These are phyloP conservation scores for Rhodomyrtus psidioides DNA, from an alignment of 441 rosid genomes.

Conservation along the genomic window DNA sequence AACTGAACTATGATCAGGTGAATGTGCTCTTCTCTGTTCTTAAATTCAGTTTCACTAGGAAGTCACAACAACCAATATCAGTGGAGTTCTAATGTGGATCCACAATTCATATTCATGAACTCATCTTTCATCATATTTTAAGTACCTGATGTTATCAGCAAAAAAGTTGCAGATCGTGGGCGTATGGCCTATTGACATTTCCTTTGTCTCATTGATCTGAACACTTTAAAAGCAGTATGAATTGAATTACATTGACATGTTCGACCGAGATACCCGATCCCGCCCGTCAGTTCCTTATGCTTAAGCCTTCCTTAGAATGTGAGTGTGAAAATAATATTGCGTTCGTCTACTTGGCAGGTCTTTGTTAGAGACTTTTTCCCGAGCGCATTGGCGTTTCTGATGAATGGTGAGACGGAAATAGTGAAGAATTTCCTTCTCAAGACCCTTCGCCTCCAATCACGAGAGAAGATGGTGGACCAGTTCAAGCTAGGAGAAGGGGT, in stretches of 20 bases:
- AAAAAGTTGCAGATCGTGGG: background rate
- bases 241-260: background rate
- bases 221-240: background rate
- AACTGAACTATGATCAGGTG: conserved; percentile 91
- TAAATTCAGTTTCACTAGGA: background rate
- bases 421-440: conserved; percentile 80
- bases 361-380: conserved; percentile 96
- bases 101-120: background rate
- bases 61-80: background rate
- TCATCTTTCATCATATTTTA: background rate
- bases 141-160: background rate
- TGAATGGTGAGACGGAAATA: conserved; percentile 80
- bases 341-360: conserved; percentile 30
- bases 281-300: background rate
- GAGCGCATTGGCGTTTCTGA: conserved; percentile 78
- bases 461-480: conserved; percentile 92
- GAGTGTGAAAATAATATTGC: background rate
- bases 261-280: background rate
- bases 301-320: background rate
- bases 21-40: background rate
- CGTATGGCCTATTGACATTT: background rate
- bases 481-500: conserved; percentile 96
- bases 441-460: conserved; percentile 84
- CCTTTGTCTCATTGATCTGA: background rate
- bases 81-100: background rate